Base-by-base conservation (phyloP, 495 filamentous ascomycete genomes). In the Lophiotrema nucula region DNA sequence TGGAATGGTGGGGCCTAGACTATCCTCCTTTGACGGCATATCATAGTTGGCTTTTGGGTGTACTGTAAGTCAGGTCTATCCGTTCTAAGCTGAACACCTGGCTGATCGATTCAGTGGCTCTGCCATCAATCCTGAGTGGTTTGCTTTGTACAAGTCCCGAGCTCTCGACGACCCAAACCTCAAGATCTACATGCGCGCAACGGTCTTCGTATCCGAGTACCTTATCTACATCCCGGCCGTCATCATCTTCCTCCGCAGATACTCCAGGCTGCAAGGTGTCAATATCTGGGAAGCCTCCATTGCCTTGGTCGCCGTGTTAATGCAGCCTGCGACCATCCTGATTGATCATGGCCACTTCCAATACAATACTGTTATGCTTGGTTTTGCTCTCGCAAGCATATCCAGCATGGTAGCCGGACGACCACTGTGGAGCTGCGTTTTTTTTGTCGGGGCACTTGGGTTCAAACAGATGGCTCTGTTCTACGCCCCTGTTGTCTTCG, bases 391-490 rank as follows among this genome's bases (percentile, higher is more conserved):
- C 27, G 91, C 90, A 0, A 89, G 86, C 65, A 83, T 95, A 76
- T 91, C 90, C 33, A 90, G 88, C 70, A 88, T 96, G 66, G 70
- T 95, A 37, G 89, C 90, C 2, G 88, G 88, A 3, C 83, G 90
- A 39, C 84, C 86, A 66, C 80, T 95, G 54, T 97, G 92, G 90
- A 81, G 86, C 5, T 88, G 87, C 56, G 81, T 93, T 48, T 97
- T 96, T 74, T 98, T 98, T 68, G 92, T 98, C n/a, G 81, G 83
- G 1, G 88, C 91, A 15, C 74, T 98, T 21, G 88, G 88, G 12
- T 98, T 96, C 77, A 98, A 98, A 76, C 93, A 98, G 70, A 98
- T 98, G 93, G 93, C 92, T 2, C 77, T 98, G 10, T 98, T 96
- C 72, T 98, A 96, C 70, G 91, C 93, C 2, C 91, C 95, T 0